Percentiles rank a stretch among this genome's conserved stretches.
Evolutionary conservation across 164 flowering plant species (phyloP).

Genomic region (Tinospora cordifolia): DNA sequence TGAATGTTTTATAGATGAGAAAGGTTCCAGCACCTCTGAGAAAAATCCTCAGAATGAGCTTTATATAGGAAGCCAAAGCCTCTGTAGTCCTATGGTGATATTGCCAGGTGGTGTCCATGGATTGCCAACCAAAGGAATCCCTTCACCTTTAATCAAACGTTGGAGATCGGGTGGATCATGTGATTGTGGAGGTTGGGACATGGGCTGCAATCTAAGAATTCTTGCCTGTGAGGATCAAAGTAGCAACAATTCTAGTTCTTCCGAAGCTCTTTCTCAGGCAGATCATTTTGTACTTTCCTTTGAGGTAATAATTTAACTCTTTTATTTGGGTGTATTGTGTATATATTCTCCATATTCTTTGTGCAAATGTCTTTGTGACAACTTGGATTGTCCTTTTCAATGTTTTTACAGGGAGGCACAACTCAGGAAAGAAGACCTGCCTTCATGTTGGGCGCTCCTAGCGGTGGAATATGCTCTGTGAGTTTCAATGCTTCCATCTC

Average conservation of each 20-base stretch:
- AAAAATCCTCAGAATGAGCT: conserved; percentile 11
- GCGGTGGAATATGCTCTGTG: conserved; percentile 47
- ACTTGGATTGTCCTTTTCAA: neutral
- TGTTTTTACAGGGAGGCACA: conserved; percentile 37
- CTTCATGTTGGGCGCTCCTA: conserved; percentile 47
- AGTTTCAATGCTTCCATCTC: conserved; percentile 49
- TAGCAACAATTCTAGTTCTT: conserved; percentile 10
- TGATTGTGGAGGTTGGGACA: conserved; percentile 98
- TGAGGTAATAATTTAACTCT: conserved; percentile 38
- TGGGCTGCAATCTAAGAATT: conserved; percentile 64
- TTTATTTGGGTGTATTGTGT: neutral
- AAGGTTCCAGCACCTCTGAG: conserved; percentile 11
- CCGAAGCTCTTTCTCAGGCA: conserved; percentile 14
- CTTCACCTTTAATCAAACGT: conserved; percentile 63
- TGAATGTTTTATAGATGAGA: conserved; percentile 11
- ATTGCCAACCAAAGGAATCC: conserved; percentile 53
- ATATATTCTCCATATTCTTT: neutral
- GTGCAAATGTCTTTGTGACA: neutral
- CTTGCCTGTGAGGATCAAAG: conserved; percentile 31
- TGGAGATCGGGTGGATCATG: conserved; percentile 94
- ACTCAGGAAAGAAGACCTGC: conserved; percentile 30
- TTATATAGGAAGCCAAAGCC: neutral
- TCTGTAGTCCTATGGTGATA: conserved; percentile 34
- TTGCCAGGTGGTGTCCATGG: conserved; percentile 78
- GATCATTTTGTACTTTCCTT: conserved; percentile 45